These are phyloP conservation scores for Rostrohypoxylon terebratum DNA, from an alignment of 495 filamentous ascomycete species.

Conservation along the genomic window DNA sequence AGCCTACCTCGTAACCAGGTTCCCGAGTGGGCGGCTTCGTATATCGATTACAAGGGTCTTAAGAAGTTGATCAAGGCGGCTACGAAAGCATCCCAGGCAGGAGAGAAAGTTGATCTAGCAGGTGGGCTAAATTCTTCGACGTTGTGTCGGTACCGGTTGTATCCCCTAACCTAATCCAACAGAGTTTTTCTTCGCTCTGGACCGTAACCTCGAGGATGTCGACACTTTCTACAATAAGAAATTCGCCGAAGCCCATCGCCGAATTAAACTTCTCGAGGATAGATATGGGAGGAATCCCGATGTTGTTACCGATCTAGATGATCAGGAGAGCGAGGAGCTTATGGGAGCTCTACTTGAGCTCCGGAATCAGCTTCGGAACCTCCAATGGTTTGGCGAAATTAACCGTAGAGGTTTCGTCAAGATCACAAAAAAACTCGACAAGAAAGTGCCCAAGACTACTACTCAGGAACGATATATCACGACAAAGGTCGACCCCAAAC, in stretches of 20 bases:
- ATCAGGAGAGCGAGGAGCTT: conserved; percentile 88
- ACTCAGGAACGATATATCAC: conserved; percentile 85
- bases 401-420: conserved; percentile 95
- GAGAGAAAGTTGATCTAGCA: conserved; percentile 83
- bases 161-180: conserved; percentile 51
- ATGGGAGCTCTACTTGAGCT: conserved; percentile 89
- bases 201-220: conserved; percentile 96
- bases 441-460: conserved; percentile 78
- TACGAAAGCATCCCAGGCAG: conserved; percentile 69
- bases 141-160: conserved; percentile 40
- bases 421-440: conserved; percentile 97
- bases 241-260: conserved; percentile 80
- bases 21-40: conserved; percentile 91
- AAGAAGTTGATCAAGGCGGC: conserved; percentile 93
- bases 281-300: conserved; percentile 76
- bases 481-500: conserved; percentile 84
- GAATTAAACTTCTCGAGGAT: conserved; percentile 84
- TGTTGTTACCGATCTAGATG: conserved; percentile 63
- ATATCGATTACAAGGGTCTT: conserved; percentile 95
- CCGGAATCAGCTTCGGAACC: conserved; percentile 83
- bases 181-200: conserved; percentile 95
- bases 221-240: conserved; percentile 97
- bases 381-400: conserved; percentile 98
- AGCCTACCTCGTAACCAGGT: conserved; percentile 93
- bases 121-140: conserved; percentile 56